A percentile compares a stretch with the other conserved stretches of the same genome.
These are phyloP conservation scores for Camelina neglecta DNA, from an alignment of 345 rosid genomes.

Conservation along the genomic window DNA sequence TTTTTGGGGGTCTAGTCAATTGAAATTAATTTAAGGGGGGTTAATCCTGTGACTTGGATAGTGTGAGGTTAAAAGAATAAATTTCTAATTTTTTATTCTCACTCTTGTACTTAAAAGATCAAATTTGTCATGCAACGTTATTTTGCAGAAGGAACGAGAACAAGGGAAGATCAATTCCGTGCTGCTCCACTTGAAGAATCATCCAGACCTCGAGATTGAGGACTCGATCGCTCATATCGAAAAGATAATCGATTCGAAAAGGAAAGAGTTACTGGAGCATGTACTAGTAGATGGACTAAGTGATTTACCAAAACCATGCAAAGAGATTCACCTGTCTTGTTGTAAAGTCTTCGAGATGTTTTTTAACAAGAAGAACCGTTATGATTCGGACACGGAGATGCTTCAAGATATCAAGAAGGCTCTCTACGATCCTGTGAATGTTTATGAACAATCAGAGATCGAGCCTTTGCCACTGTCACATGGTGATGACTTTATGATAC, in stretches of 20 bases:
- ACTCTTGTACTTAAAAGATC: slow-evolving; percentile 1
- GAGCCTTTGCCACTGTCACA: slow-evolving; percentile 24
- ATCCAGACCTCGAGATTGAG: slow-evolving; percentile 42
- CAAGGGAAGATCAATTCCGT: slow-evolving; percentile 60
- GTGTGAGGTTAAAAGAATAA: background rate
- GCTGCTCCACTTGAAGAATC: slow-evolving; percentile 46
- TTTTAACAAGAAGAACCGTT: slow-evolving; percentile 53
- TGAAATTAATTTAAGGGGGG: background rate
- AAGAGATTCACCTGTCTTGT: slow-evolving; percentile 52
- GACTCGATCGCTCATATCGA: slow-evolving; percentile 48
- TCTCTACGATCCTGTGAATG: slow-evolving; percentile 48
- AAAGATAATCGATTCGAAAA: slow-evolving; percentile 43
- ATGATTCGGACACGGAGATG: slow-evolving; percentile 49
- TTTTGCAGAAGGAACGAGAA: slow-evolving; percentile 52
- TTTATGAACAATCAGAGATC: slow-evolving; percentile 15
- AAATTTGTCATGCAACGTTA: slow-evolving; percentile 5
- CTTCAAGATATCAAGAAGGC: slow-evolving; percentile 60
- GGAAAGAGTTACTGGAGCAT: slow-evolving; percentile 50
- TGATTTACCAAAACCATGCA: slow-evolving; percentile 49
- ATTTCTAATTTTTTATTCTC: too few species aligned
- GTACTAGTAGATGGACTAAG: slow-evolving; percentile 47
- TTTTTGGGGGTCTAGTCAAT: background rate
- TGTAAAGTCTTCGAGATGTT: slow-evolving; percentile 57
- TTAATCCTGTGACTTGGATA: background rate
- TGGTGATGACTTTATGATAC: slow-evolving; percentile 21